phyloP scores from a whole-genome alignment of 345 rosid species.

The Cardiospermum halicacabum region DNA sequence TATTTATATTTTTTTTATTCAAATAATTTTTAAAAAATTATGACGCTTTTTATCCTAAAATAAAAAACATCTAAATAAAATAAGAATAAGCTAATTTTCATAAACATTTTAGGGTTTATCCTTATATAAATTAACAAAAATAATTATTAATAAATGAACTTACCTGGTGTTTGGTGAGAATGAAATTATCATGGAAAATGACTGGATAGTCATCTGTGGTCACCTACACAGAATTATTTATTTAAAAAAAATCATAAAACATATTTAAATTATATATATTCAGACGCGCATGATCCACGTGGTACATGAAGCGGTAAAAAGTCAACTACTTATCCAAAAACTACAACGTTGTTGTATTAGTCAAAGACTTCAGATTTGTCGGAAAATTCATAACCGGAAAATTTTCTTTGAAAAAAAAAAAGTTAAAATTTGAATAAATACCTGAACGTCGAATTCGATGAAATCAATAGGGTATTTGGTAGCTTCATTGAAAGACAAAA shows the following conservation, averaged over 20 bases:
- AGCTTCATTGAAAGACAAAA: slow-evolving; percentile 54
- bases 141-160: not conserved
- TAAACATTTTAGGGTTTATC: too few relatives aligned
- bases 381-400: slow-evolving; percentile 6
- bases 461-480: slow-evolving; percentile 47
- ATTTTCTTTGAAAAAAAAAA: not conserved
- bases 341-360: not conserved
- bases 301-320: not conserved
- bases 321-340: not conserved
- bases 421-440: slow-evolving; percentile 15
- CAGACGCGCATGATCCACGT: not conserved
- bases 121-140: not conserved
- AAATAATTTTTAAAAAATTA: too few relatives aligned
- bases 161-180: slow-evolving; percentile 48
- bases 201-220: slow-evolving; percentile 61
- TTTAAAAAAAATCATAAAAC: too few relatives aligned
- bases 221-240: slow-evolving; percentile 48
- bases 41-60: too few relatives aligned
- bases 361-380: not conserved
- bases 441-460: slow-evolving; percentile 84
- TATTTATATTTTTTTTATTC: too few relatives aligned
- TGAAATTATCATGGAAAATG: slow-evolving; percentile 63
- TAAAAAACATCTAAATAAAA: not conserved
- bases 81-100: not conserved
- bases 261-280: too few relatives aligned